Evolutionary conservation across 2,329 filamentous ascomycete genomes (phyloP), one percentile per base, ranked within the genome.

Genomic region (Aureobasidium melanogenum): DNA sequence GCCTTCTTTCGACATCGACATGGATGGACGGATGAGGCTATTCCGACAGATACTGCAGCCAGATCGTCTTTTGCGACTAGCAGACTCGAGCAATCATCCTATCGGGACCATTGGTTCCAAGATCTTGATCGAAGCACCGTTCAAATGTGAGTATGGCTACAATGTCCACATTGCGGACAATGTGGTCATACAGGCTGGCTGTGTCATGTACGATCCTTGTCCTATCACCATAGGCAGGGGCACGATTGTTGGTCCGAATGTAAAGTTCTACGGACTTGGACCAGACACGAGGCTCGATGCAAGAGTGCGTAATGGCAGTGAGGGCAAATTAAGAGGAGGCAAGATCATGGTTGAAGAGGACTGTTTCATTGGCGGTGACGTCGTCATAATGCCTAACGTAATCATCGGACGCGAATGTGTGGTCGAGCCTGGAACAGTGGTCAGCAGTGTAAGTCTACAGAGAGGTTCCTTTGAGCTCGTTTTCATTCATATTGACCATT

Each of bases 131-230:
- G 91, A 96, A 69, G 85, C 89, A 2, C 93, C 93, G 0, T 97
- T 99, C 73, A 86, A 82, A 50, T 97, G 93, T 72, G 91, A 97
- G 69, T 97, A 97, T 69, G 94, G 94, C 0, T 97, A 96, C 76
- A 97, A 99, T 72, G 88, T 97, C 68, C 83, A 83, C 51, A 88
- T 99, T 66, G 92, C 89, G 14, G 87, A 92, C 67, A 87, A 94
- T 65, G 90, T 95, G 2, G 83, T 87, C 60, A 88, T 99, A 66
- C 89, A 88, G 19, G 83, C 89, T 60, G 88, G 90, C 69, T 97
- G 92, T 73, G 87, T 86, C 28, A 87, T 97, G 69, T 84, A 92
- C 61, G 94, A 99, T 71, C 87, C 91, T n/a, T 88, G 87, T 71
- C 82, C 86, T 65, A 88, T 97, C 63, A 85, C 80, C 50, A 91